Percentiles rank a stretch among this genome's conserved stretches.
Evolutionary conservation across 2,329 filamentous ascomycete species (phyloP).

Genomic region (Ophiostoma fasciatum): DNA sequence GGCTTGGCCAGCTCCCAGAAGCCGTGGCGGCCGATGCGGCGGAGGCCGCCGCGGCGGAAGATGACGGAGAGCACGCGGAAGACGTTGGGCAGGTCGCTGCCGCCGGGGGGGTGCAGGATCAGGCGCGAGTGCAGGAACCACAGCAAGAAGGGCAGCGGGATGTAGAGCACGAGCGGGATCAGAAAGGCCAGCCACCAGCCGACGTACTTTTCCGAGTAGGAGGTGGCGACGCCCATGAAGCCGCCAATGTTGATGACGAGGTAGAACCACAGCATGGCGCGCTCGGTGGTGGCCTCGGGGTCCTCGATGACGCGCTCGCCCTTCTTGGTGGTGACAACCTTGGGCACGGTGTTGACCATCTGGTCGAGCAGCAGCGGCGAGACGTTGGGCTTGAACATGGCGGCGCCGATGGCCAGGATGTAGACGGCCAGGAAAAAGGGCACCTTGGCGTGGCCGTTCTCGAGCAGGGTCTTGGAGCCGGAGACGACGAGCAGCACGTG

Average conservation of each 20-base stretch:
- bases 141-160: constrained; percentile 25
- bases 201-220: constrained; percentile 58
- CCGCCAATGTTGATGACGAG: constrained; percentile 59
- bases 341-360: constrained; percentile 42
- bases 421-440: constrained; percentile 48
- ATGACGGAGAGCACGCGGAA: constrained; percentile 25
- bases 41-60: constrained; percentile 25
- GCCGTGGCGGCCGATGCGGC: constrained; percentile 24
- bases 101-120: constrained; percentile 28
- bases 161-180: constrained; percentile 36
- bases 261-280: constrained; percentile 52
- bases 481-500: constrained; percentile 55
- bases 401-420: constrained; percentile 46
- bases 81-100: constrained; percentile 29
- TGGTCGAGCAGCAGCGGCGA: constrained; percentile 59
- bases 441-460: constrained; percentile 28
- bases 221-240: constrained; percentile 48
- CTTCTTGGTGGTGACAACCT: constrained; percentile 33
- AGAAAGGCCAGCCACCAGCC: constrained; percentile 53
- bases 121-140: constrained; percentile 28
- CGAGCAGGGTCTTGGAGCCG: constrained; percentile 30
- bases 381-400: constrained; percentile 73
- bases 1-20: constrained; percentile 60
- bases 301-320: constrained; percentile 59
- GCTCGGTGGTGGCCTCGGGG: constrained; percentile 50